Evolutionary conservation across 306 rosid species (phyloP), one percentile per base, ranked within the genome.

Genomic region (Rubus parviflorus): DNA sequence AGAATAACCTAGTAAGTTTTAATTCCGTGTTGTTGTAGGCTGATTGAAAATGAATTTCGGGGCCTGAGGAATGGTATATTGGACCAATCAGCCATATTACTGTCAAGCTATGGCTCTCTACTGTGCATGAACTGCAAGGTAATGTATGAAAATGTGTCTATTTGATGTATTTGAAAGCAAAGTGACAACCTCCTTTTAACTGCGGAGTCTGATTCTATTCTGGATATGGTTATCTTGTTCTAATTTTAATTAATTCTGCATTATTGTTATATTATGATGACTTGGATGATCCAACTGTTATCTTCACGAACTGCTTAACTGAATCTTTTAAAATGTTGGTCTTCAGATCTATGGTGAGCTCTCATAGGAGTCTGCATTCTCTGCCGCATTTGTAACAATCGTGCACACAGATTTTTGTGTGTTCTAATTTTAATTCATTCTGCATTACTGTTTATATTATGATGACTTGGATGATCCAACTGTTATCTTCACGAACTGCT

Each of bases 81-180:
- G 91, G 99, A 95, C 82, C 99, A 95, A 78, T 92, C 99, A 70
- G 99, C 97, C 60, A 90, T 95, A 82, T 83, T 95, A 80, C 99
- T 95, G 79, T 95, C 99, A 71, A 85, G 84, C 72, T 80, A 76
- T 83, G 97, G 96, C 67, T 86, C 96, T 80, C 90, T 95, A 81
- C 83, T 93, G 87, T 89, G 88, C 89, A 95, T 95, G 99, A 85
- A 95, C 87, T 95, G 97, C 91, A 92, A 92, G 99, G 99, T 95
- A 95, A 64, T 67, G 54, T 7, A 58, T 76, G 74, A 74, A 80
- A 54, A 40, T 56, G 37, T 46, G 51, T 22, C 41, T 37, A 17
- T n/a, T 10, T 51, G 23, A 75, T 46, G 16, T 60, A 8, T 30
- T 40, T 58, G 6, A 7, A 45, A 48, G 14, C 47, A 23, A 74